Evolutionary conservation across 192 early-diverging fungal species (phyloP), one percentile per base, ranked within the genome.

Genomic region (Podila horticola): DNA sequence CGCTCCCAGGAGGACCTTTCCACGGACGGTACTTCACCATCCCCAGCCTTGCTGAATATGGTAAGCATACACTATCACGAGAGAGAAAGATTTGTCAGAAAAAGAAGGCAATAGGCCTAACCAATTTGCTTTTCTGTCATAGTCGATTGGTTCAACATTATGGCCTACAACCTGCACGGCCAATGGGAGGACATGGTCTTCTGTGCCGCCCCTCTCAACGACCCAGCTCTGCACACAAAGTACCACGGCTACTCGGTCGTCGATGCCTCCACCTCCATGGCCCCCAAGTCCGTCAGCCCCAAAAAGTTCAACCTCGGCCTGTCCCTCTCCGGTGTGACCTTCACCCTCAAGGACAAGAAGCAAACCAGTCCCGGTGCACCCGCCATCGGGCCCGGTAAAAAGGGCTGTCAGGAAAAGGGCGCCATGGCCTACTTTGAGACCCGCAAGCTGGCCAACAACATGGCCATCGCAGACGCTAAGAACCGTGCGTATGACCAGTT

Each of bases 91-190:
- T 9, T 9, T 6, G 10, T 36, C 2, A 55, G 24, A 55, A 55
- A 24, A 20, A 7, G 34, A n/a, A 10, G 8, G 8, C 51, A 22
- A n/a, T 55, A 22, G 17, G 5, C 5, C 5, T 55, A 26, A 55
- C 22, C 52, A n/a, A 26, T 73, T 26, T 59, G 26, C 8, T 50
- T 33, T 34, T 13, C 51, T 45, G 51, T 45, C 28, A 0, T 67
- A 81, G 76, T 73, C 58, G 66, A 81, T 71, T 81, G 76, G 76
- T 73, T 81, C 41, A 81, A 81, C 61, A 81, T 81, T 45, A 81
- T 81, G 76, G 76, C 76, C 7, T 81, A 81, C 66, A 81, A 81
- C 61, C 76, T 81, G 24, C 76, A 81, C 28, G 75, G 75, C 8
- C 76, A 81, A 72, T 81, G 76, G 76, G 76, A 81, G 38, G 71